Evolutionary conservation across 2,329 filamentous ascomycete genomes (phyloP).

Genomic region (Chrysoporthe deuterocubensis): DNA sequence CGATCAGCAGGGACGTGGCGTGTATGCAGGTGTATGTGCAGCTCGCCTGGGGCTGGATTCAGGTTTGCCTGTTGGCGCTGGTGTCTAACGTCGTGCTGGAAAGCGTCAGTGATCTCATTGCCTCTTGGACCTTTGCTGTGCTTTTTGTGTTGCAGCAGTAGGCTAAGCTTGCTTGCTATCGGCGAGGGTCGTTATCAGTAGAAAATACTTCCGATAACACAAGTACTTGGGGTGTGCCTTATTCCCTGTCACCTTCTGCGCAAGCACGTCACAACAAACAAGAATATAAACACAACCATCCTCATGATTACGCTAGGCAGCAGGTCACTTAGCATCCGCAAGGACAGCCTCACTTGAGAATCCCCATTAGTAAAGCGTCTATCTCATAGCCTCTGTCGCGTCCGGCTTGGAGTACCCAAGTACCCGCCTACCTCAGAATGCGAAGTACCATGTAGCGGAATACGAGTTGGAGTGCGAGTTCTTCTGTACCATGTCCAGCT

Average conservation of each 20-base stretch:
- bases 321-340: too few relatives aligned
- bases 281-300: background rate
- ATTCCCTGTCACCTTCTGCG: background rate
- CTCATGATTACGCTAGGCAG: too few relatives aligned
- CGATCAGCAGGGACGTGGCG: background rate
- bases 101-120: conserved; percentile 2
- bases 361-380: too few relatives aligned
- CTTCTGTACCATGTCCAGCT: too few relatives aligned
- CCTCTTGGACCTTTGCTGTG: background rate
- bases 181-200: background rate
- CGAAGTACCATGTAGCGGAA: too few relatives aligned
- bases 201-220: background rate
- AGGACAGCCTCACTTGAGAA: too few relatives aligned
- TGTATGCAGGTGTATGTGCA: background rate
- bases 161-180: background rate
- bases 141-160: background rate
- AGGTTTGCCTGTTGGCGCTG: background rate
- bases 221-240: background rate
- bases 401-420: too few relatives aligned
- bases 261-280: background rate
- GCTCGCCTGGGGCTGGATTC: background rate
- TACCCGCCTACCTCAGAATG: too few relatives aligned
- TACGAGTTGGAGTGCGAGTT: too few relatives aligned
- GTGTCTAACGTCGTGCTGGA: background rate
- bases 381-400: too few relatives aligned